Percentiles rank a stretch among this genome's conserved stretches.
Evolutionary conservation across 257 asterid genomes (phyloP).

Genomic region (Petrea volubilis): DNA sequence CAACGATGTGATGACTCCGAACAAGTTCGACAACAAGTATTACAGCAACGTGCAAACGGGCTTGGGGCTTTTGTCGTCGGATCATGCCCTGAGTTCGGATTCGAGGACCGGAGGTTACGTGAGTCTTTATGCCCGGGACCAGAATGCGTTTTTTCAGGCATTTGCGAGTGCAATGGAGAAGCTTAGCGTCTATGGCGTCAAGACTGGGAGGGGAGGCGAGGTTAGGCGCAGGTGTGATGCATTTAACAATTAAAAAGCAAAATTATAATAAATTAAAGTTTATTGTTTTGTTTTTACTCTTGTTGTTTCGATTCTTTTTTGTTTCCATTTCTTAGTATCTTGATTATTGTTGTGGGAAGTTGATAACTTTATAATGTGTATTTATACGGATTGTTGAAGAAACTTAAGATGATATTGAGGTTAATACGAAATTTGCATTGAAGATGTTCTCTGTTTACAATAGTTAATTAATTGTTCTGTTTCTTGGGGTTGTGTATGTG

Average conservation of each 20-base stretch:
- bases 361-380: slow-evolving; percentile 19
- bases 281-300: not conserved
- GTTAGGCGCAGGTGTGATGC: slow-evolving; percentile 91
- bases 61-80: slow-evolving; percentile 68
- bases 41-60: slow-evolving; percentile 68
- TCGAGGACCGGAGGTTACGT: slow-evolving; percentile 51
- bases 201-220: slow-evolving; percentile 76
- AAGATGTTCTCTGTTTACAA: not conserved
- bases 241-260: slow-evolving; percentile 53
- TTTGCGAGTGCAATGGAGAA: slow-evolving; percentile 84
- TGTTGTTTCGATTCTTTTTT: slow-evolving; percentile 19
- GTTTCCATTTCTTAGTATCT: not conserved
- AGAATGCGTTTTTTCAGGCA: slow-evolving; percentile 66
- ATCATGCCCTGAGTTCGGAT: slow-evolving; percentile 62
- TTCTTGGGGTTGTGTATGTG: too few species aligned
- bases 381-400: slow-evolving; percentile 20
- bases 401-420: slow-evolving; percentile 20
- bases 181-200: slow-evolving; percentile 60
- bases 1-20: slow-evolving; percentile 75
- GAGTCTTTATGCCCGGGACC: slow-evolving; percentile 56
- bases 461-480: too few species aligned
- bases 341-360: slow-evolving; percentile 1
- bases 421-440: slow-evolving; percentile 6
- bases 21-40: slow-evolving; percentile 70
- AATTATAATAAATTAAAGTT: not conserved